Percentiles rank a stretch among this genome's conserved stretches.
These are phyloP conservation scores for Penicillium sp. DNA, from an alignment of 2,329 filamentous ascomycete species.

Conservation along the genomic window DNA sequence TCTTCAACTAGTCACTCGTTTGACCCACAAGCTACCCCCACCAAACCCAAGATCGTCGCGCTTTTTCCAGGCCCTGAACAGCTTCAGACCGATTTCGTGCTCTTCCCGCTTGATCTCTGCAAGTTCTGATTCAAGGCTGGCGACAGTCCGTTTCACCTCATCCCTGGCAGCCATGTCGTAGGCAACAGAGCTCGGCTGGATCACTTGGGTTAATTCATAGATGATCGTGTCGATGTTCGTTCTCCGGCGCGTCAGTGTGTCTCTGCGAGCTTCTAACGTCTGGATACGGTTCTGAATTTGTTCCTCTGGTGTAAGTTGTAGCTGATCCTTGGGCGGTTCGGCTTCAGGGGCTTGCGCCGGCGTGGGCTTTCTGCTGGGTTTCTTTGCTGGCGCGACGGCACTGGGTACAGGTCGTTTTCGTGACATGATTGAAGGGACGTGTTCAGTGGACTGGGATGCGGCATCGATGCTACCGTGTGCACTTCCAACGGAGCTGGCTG, in stretches of 20 bases:
- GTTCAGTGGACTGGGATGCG: too few relatives aligned
- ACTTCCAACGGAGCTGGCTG: too few relatives aligned
- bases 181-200: slow-evolving; percentile 60
- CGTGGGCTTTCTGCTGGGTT: slow-evolving; percentile 36
- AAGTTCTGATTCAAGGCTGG: slow-evolving; percentile 56
- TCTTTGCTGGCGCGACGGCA: too few relatives aligned
- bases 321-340: too few relatives aligned
- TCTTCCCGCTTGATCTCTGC: slow-evolving; percentile 66
- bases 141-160: slow-evolving; percentile 56
- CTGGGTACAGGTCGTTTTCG: slow-evolving; percentile 29
- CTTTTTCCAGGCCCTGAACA: too few relatives aligned
- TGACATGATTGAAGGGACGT: too few relatives aligned
- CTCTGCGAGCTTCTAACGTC: too few relatives aligned
- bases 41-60: slow-evolving; percentile 63
- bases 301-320: too few relatives aligned
- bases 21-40: slow-evolving; percentile 65
- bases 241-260: too few relatives aligned
- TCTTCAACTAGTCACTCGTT: slow-evolving; percentile 61
- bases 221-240: too few relatives aligned
- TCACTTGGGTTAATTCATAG: slow-evolving; percentile 69
- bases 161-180: slow-evolving; percentile 55
- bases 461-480: too few relatives aligned
- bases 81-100: slow-evolving; percentile 66
- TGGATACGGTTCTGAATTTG: too few relatives aligned
- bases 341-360: slow-evolving; percentile 44